Conservation (phyloP, 2,329 filamentous ascomycete species). For the Calonectria pauciramosa region DNA sequence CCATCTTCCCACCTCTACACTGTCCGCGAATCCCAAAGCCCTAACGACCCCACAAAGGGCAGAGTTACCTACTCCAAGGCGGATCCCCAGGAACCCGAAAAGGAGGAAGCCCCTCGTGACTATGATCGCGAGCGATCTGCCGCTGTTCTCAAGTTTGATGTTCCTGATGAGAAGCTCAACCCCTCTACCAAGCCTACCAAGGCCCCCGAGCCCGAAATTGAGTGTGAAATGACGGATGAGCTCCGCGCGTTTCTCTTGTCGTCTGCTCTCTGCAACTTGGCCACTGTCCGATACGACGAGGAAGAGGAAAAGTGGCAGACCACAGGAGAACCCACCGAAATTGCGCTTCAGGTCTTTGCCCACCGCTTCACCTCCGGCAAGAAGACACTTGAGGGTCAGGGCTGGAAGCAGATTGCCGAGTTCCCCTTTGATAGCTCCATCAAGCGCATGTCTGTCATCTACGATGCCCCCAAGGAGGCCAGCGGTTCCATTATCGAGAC, state of each 20-base stretch:
- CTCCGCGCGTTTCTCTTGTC: constrained; percentile 67
- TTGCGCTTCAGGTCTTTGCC: constrained; percentile 82
- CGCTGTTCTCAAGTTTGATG: constrained; percentile 72
- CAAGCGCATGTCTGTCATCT: constrained; percentile 86
- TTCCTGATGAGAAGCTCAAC: constrained; percentile 69
- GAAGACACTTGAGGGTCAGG: constrained; percentile 62
- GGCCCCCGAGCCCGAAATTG: constrained; percentile 49
- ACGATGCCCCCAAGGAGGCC: constrained; percentile 63
- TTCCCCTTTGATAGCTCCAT: constrained; percentile 85
- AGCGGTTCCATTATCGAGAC: constrained; percentile 54
- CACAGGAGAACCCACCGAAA: constrained; percentile 80
- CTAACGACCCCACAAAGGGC: constrained; percentile 73
- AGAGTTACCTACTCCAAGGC: constrained; percentile 62
- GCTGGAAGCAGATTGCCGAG: constrained; percentile 77
- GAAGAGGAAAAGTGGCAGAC: constrained; percentile 73
- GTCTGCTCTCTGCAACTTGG: constrained; percentile 75
- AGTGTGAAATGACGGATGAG: constrained; percentile 63
- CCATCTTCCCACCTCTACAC: constrained; percentile 69
- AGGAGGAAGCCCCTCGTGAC: constrained; percentile 63
- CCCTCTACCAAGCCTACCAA: constrained; percentile 44
- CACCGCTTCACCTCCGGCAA: constrained; percentile 75
- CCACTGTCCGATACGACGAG: constrained; percentile 69
- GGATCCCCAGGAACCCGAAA: constrained; percentile 47
- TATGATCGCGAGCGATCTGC: constrained; percentile 72
- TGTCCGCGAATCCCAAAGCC: constrained; percentile 72